A percentile compares a stretch with the other conserved stretches of the same genome.
These are phyloP conservation scores for Ajuga chamaepitys DNA, from an alignment of 257 asterid genomes.

Conservation along the genomic window DNA sequence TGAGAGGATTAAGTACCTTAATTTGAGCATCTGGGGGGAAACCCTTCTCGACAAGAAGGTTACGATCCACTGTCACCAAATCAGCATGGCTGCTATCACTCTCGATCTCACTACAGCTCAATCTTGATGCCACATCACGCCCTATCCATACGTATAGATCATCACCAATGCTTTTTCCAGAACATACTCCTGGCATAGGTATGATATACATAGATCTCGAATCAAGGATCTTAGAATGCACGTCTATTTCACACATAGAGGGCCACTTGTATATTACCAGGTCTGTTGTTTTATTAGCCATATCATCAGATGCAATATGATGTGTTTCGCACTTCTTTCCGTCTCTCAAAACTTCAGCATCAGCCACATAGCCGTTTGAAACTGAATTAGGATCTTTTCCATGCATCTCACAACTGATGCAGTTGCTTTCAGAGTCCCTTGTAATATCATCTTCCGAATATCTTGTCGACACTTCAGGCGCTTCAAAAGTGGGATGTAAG, in stretches of 20 bases:
- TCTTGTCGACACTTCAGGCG: constrained; percentile 34
- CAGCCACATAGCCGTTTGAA: constrained; percentile 15
- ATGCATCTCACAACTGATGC: constrained; percentile 9
- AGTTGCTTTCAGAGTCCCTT: constrained; percentile 25
- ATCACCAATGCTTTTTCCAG: constrained; percentile 11
- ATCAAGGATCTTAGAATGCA: constrained; percentile 24
- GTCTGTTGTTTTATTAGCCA: constrained; percentile 12
- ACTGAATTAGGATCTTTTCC: constrained; percentile 31
- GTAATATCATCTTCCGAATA: constrained; percentile 32
- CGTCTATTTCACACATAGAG: constrained; percentile 29
- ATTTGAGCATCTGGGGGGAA: constrained; percentile 32
- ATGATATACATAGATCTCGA: constrained; percentile 32
- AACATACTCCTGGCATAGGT: too few species aligned
- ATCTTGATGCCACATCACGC: constrained; percentile 22
- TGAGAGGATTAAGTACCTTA: too few species aligned
- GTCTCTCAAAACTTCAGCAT: constrained; percentile 21
- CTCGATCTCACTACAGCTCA: constrained; percentile 21
- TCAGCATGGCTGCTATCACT: constrained; percentile 16
- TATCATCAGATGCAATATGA: constrained; percentile 13
- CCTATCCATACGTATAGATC: constrained; percentile 44
- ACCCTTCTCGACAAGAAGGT: constrained; percentile 40
- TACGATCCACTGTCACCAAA: constrained; percentile 29
- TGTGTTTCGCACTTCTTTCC: constrained; percentile 22
- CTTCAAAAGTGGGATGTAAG: too few species aligned
- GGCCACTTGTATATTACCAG: constrained; percentile 35